Evolutionary conservation across 345 rosid species (phyloP).

Genomic region (Brassica incana): DNA sequence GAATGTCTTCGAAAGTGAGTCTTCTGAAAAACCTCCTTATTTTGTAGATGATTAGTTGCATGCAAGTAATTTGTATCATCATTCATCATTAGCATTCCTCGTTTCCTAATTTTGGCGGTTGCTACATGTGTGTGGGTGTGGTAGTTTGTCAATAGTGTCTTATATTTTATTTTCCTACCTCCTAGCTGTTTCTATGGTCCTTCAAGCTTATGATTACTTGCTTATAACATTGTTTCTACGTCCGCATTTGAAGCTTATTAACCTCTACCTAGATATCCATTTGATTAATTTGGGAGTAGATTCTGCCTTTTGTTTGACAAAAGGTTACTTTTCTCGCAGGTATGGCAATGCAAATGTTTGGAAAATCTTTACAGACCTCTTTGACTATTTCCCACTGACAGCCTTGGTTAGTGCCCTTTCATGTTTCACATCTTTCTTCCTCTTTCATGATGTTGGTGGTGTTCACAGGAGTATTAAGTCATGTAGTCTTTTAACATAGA

Average conservation of each 20-base stretch:
- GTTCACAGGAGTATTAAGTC: slow-evolving; percentile 17
- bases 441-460: not conserved
- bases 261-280: slow-evolving; percentile 7
- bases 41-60: slow-evolving; percentile 13
- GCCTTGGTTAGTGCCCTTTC: slow-evolving; percentile 75
- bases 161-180: not conserved
- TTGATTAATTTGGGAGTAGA: slow-evolving; percentile 4
- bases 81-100: not conserved
- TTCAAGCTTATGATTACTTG: slow-evolving; percentile 21
- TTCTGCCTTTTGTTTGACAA: not conserved
- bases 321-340: slow-evolving; percentile 50
- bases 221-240: not conserved
- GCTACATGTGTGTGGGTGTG: slow-evolving; percentile 3
- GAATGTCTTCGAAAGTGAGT: slow-evolving; percentile 99
- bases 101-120: not conserved
- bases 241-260: not conserved
- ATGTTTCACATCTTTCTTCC: not conserved
- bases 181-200: slow-evolving; percentile 3
- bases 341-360: slow-evolving; percentile 96
- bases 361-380: slow-evolving; percentile 90
- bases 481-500: not conserved
- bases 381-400: slow-evolving; percentile 93
- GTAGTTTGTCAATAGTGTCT: not conserved
- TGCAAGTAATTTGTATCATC: slow-evolving; percentile 8
- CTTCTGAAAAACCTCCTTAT: slow-evolving; percentile 9